phyloP scores from a whole-genome alignment of 2,329 filamentous ascomycete species.

The Furcasterigmium sp. region DNA sequence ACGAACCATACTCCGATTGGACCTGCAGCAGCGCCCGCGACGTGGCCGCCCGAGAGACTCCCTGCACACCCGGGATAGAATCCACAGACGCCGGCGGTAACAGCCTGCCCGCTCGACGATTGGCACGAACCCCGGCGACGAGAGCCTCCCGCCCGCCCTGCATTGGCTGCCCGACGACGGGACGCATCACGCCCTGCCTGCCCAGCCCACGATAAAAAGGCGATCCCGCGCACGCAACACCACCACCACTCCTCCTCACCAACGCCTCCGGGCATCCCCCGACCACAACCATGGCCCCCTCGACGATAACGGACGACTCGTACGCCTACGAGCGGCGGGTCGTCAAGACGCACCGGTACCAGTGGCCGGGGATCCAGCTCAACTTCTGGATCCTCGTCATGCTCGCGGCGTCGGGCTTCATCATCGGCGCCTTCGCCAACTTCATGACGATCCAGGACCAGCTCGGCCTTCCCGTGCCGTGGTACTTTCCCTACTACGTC shows the following conservation, averaged over 20 bases:
- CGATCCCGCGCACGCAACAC: not conserved
- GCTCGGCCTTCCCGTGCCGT: constrained; percentile 50
- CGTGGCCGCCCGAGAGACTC: not conserved
- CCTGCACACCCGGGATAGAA: not conserved
- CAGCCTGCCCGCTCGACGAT: not conserved
- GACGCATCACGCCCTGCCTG: no score
- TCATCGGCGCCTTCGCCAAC: constrained; percentile 56
- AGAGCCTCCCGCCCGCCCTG: not conserved
- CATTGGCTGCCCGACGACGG: not conserved
- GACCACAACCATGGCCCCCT: constrained; percentile 19
- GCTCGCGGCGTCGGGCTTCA: constrained; percentile 51
- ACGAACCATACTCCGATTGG: not conserved
- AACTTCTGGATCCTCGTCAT: constrained; percentile 65
- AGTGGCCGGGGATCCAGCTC: constrained; percentile 63
- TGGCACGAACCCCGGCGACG: not conserved
- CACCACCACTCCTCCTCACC: not conserved
- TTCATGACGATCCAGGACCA: constrained; percentile 56
- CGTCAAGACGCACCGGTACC: constrained; percentile 52
- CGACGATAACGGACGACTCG: constrained; percentile 33
- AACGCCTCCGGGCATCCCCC: not conserved
- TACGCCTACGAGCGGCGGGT: constrained; percentile 37
- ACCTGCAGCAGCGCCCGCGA: not conserved
- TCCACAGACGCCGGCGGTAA: not conserved
- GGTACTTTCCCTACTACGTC: constrained; percentile 66
- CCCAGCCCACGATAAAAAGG: no score